Base-by-base conservation (phyloP, 768 basidiomycete species). In the Kwoniella newhampshirensis region DNA sequence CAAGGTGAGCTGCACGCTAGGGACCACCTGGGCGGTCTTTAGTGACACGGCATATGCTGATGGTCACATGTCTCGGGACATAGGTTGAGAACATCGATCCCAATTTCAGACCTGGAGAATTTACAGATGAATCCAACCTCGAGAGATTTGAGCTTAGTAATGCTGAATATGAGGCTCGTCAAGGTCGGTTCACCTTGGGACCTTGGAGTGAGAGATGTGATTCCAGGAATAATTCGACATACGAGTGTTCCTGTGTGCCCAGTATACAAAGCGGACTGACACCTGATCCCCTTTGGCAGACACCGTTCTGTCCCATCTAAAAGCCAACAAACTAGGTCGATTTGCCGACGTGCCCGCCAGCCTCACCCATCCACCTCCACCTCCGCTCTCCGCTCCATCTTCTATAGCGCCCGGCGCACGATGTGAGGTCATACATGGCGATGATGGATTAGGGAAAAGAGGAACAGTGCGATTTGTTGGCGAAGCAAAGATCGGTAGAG, bases 61-160 rank as follows among this genome's bases (percentile, higher is more conserved):
- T n/a, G n/a, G n/a, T n/a, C n/a, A n/a, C n/a, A n/a, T 46, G 13
- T 13, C 36, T 20, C 30, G 43, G 45, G 40, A 43, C 6, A 11
- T 62, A 89, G 88, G 83, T 88, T 9, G 79, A 81, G 58, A 88
- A 94, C 68, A 83, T 81, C 18, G 84, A 96, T 71, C 91, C 93
- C 7, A 81, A 86, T 1, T 85, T 86, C 32, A 81, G 71, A 21
- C 46, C 88, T 47, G 93, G 92, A 1, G 90, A 93, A 72, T 82
- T 88, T 50, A 83, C 86, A 7, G 93, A 96, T 75, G 81, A 88
- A 1, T 85, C 86, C 0, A 84, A 86, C 76, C 91, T 96, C 1
- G 86, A 96, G 25, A 96, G 97, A 74, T 98, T 91, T 63, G 94
- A 96, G 79, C 76, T 98, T 48, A 86, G 85, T 7, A 81, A 85